A percentile compares a stretch with the other conserved stretches of the same genome.
Evolutionary conservation across 805 yeast genomes (phyloP).

Genomic region (Wickerhamomyces kurtzmanii): DNA sequence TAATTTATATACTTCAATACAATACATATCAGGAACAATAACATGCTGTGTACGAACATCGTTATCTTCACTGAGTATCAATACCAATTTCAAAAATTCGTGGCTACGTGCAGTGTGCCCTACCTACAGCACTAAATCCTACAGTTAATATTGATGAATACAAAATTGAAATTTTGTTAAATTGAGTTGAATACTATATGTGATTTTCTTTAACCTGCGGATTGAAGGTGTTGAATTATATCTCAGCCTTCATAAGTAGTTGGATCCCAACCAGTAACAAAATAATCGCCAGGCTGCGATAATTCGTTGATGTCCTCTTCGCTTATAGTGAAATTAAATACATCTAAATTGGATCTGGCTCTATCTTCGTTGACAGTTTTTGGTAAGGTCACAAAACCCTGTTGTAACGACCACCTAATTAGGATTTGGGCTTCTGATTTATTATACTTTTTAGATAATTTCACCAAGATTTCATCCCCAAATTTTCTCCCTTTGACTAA

Average conservation of each 20-base stretch:
- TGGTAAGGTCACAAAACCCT: constrained; percentile 64
- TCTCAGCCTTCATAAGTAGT: constrained; percentile 2
- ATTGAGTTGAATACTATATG: too few species aligned
- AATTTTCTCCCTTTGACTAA: constrained; percentile 44
- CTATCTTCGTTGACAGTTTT: constrained; percentile 49
- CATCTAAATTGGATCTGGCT: constrained; percentile 44
- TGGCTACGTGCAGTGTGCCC: too few species aligned
- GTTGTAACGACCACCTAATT: constrained; percentile 63
- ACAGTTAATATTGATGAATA: too few species aligned
- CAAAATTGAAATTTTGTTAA: too few species aligned
- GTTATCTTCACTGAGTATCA: too few species aligned
- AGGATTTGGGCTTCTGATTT: constrained; percentile 53
- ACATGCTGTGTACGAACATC: too few species aligned
- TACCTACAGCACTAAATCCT: too few species aligned
- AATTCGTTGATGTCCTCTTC: constrained; percentile 28
- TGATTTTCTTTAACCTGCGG: too few species aligned
- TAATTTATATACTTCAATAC: too few species aligned
- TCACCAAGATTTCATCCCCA: constrained; percentile 40
- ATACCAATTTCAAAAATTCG: too few species aligned
- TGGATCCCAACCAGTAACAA: constrained; percentile 61
- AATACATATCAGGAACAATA: too few species aligned
- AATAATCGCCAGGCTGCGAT: constrained; percentile 44
- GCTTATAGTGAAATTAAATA: constrained; percentile 36
- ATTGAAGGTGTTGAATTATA: too few species aligned
- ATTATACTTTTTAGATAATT: constrained; percentile 37